Evolutionary conservation across 441 rosid species (phyloP), one percentile per base, ranked within the genome.

Genomic region (Erodium trifolium): DNA sequence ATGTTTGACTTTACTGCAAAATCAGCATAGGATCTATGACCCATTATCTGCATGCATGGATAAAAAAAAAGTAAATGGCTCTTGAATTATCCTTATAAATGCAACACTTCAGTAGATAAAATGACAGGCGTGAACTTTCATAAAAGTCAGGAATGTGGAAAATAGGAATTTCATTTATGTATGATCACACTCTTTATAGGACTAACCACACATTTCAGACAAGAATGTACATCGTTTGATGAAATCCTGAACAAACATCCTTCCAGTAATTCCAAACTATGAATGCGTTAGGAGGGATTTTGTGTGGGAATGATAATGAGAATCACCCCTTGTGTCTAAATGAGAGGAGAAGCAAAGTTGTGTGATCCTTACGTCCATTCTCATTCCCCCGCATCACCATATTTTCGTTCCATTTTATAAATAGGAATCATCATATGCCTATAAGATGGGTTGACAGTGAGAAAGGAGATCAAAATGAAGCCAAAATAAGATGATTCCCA

Each of bases 11-110:
- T 80, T 74, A 87, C 80, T 72, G 82, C 68, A 71, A 88, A 92
- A 49, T 92, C 96, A 72, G 97, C 86, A 72, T 88, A 88, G 55
- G 93, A 92, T 77, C 75, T 87, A 78, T 77, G 79, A 10, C 90
- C 94, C 83, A 86, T 81, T 72, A 87, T 85, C 99, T 94, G 85
- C 77, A 78, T 67, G 55, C 39, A 66, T 59, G 70, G 65, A 47
- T 3, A 17, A 27, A 35, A 62, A 35, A 62, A n/a, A 23, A 0
- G 60, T 53, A n/a, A 53, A 53, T 53, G 8, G 62, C 18, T 55
- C 9, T 55, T 55, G 18, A 55, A 55, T 55, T 55, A 60, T 16
- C 62, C 59, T 34, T 7, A 55, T 3, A 23, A 70, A 70, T 41
- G 60, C 11, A 10, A 62, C 65, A 62, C n/a, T 18, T 62, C 31